A percentile compares a stretch with the other conserved stretches of the same genome.
These are phyloP conservation scores for Mycena amicta DNA, from an alignment of 768 basidiomycete genomes.

Conservation along the genomic window DNA sequence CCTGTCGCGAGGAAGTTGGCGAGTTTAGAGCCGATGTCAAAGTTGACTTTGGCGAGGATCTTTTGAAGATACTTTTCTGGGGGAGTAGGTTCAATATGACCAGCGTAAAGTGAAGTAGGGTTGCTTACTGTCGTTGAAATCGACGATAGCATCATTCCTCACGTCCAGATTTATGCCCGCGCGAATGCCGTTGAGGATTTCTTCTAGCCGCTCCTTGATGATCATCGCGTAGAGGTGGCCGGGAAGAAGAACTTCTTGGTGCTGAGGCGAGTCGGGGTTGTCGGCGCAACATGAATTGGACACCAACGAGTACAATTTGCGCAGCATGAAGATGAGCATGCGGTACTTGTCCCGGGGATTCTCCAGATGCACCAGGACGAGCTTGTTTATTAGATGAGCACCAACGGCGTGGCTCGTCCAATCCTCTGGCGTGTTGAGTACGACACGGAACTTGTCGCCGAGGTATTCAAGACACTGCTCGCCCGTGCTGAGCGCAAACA, in stretches of 20 bases:
- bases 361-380: constrained; percentile 89
- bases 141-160: constrained; percentile 74
- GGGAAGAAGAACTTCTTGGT: constrained; percentile 95
- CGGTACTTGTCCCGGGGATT: constrained; percentile 91
- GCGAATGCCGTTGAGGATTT: constrained; percentile 75
- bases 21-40: constrained; percentile 88
- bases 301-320: constrained; percentile 90
- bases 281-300: constrained; percentile 89
- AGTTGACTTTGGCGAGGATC: constrained; percentile 76
- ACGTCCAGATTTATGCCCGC: constrained; percentile 73
- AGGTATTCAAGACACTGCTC: constrained; percentile 93
- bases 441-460: constrained; percentile 95
- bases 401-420: constrained; percentile 86
- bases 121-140: constrained; percentile 83
- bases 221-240: constrained; percentile 95
- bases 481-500: constrained; percentile 83
- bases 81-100: not conserved
- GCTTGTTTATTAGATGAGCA: constrained; percentile 76
- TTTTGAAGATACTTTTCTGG: constrained; percentile 82
- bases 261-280: constrained; percentile 98
- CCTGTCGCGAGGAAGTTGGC: constrained; percentile 97
- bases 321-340: constrained; percentile 97
- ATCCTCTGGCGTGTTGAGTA: constrained; percentile 89
- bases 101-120: not conserved
- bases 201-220: constrained; percentile 95